These are phyloP conservation scores for Umbelopsis sp. DNA, from an alignment of 192 early-diverging fungal genomes.

Conservation along the genomic window DNA sequence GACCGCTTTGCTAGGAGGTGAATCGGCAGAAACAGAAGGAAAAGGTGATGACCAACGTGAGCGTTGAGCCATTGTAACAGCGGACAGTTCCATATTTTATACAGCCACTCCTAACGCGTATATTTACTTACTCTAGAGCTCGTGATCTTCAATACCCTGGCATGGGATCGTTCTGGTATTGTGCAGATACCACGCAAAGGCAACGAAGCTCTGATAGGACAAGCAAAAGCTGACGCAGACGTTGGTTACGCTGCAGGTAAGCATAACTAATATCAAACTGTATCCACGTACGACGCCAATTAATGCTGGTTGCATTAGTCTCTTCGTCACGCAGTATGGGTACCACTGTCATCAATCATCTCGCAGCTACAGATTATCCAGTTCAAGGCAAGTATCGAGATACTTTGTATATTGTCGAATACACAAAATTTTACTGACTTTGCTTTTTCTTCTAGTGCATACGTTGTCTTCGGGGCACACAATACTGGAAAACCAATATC, in stretches of 20 bases:
- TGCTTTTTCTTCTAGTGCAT: neutral
- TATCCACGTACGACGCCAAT: too few relatives aligned
- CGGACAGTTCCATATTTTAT: neutral
- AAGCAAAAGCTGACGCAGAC: constrained; percentile 32
- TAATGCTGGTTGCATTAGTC: neutral
- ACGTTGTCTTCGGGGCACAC: constrained; percentile 32
- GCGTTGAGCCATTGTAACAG: neutral
- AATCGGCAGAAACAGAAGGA: neutral
- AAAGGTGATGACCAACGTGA: constrained; percentile 29
- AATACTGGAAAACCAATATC: constrained; percentile 73
- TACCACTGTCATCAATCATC: neutral
- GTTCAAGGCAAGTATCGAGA: neutral
- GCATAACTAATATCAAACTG: too few relatives aligned
- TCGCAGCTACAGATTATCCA: neutral
- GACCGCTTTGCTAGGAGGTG: neutral
- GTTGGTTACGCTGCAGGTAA: constrained; percentile 50
- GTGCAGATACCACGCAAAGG: constrained; percentile 50
- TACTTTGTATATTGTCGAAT: neutral
- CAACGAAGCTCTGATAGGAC: constrained; percentile 25
- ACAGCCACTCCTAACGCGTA: neutral
- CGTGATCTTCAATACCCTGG: constrained; percentile 67
- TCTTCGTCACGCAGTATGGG: neutral
- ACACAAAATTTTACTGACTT: neutral
- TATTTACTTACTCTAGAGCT: constrained; percentile 24
- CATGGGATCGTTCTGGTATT: constrained; percentile 73